Evolutionary conservation across 83 land plant genomes (phyloP), one percentile per base, ranked within the genome.

Genomic region (Diphasiastrum complanatum): DNA sequence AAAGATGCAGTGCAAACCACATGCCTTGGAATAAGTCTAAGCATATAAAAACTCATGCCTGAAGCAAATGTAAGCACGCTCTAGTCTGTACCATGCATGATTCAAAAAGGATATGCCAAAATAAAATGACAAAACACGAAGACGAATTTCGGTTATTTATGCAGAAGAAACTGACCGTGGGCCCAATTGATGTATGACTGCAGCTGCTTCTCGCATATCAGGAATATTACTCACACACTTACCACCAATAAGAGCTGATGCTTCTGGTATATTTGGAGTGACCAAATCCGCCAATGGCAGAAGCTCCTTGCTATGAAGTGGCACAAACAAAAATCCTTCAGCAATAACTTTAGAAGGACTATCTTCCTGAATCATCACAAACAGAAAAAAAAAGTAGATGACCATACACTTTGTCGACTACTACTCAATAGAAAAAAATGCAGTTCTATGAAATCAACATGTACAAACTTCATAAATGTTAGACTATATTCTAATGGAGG

Each of bases 261-360:
- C 95, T 67, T 91, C 96, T 60, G 79, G 76, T 60, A 91, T 32
- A 73, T 91, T 91, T 53, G 97, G 97, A 8, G 97, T 91, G 10
- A 91, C 85, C 53, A 91, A 70, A 49, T 82, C 89, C 50, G 95
- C 87, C 78, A 87, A 38, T 0, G 88, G 86, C 29, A 91, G 67
- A 46, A 91, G 83, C 29, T 77, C 80, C 34, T 75, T 75, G 46
- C 97, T 91, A n/a, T n/a, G n/a, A n/a, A n/a, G n/a, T n/a, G n/a
- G n/a, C n/a, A n/a, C n/a, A n/a, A n/a, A n/a, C n/a, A n/a, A n/a
- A n/a, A n/a, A n/a, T n/a, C n/a, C n/a, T n/a, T n/a, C n/a, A n/a
- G n/a, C n/a, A n/a, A n/a, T n/a, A n/a, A n/a, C n/a, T n/a, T n/a
- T n/a, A n/a, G n/a, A n/a, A n/a, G n/a, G n/a, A n/a, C n/a, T n/a